Conservation (phyloP, 257 asterid species). For the Fraxinus anomala region DNA sequence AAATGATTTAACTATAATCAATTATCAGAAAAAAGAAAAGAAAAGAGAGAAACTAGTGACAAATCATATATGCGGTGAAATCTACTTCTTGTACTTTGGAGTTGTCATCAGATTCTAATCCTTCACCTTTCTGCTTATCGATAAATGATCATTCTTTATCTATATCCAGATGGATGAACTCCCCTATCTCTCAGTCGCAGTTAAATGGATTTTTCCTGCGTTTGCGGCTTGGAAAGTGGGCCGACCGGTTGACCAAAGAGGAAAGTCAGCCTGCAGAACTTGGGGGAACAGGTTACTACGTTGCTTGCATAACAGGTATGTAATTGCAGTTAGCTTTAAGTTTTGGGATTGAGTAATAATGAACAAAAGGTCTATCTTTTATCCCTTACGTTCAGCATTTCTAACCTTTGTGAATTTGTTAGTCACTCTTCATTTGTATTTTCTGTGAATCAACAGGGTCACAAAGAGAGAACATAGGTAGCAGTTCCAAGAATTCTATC, state of each 20-base stretch:
- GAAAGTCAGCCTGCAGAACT: slow-evolving; percentile 34
- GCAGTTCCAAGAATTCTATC: slow-evolving; percentile 42
- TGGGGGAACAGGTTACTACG: slow-evolving; percentile 59
- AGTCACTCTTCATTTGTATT: not conserved
- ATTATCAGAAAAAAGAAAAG: not conserved
- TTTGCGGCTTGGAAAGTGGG: slow-evolving; percentile 58
- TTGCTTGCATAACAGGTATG: slow-evolving; percentile 68
- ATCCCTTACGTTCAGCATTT: not conserved
- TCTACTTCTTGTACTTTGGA: not conserved
- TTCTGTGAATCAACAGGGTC: slow-evolving; percentile 34
- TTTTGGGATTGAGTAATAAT: not conserved
- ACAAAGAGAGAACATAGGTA: slow-evolving; percentile 27
- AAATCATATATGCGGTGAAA: not conserved
- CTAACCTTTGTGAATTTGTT: slow-evolving; percentile 4
- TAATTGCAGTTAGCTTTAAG: not conserved
- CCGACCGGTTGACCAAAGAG: not conserved
- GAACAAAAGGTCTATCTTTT: not conserved
- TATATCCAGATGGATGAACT: slow-evolving; percentile 54
- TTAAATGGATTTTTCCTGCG: slow-evolving; percentile 72
- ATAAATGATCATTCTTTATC: slow-evolving; percentile 23
- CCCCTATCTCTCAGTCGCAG: slow-evolving; percentile 35
- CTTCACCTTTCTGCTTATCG: not conserved
- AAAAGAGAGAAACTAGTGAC: not conserved
- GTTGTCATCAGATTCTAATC: not conserved
- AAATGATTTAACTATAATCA: not conserved